A percentile compares a stretch with the other conserved stretches of the same genome.
Conservation (phyloP, 2,329 filamentous ascomycete genomes). For the Epichloe baconii region DNA sequence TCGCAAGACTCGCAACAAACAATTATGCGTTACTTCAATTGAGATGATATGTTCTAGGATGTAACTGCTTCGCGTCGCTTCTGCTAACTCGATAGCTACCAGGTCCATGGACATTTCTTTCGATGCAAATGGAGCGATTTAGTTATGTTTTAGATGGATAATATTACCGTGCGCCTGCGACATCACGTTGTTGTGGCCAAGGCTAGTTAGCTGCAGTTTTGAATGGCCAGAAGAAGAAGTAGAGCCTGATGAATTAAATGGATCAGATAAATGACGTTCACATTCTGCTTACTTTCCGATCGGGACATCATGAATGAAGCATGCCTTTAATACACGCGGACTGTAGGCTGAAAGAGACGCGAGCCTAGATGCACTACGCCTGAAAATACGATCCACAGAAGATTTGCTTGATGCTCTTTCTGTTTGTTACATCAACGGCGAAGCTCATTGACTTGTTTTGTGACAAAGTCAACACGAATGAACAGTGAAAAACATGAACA, state of each 20-base stretch:
- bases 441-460: no score
- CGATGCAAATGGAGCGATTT: neutral
- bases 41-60: constrained; percentile 11
- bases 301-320: no score
- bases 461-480: no score
- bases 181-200: neutral
- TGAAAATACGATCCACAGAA: no score
- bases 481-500: no score
- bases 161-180: neutral
- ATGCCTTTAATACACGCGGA: no score
- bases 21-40: constrained; percentile 68
- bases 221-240: neutral
- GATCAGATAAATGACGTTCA: neutral
- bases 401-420: no score
- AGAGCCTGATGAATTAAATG: neutral
- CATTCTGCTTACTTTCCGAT: no score
- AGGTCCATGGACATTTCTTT: neutral
- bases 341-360: no score
- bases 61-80: neutral
- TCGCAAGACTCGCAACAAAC: constrained; percentile 68
- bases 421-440: no score
- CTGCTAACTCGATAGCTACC: neutral
- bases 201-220: neutral
- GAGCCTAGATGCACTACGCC: no score
- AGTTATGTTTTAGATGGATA: neutral